Evolutionary conservation across 2,329 filamentous ascomycete genomes (phyloP), one percentile per base, ranked within the genome.

Genomic region (Alternaria novae-zelandiae): DNA sequence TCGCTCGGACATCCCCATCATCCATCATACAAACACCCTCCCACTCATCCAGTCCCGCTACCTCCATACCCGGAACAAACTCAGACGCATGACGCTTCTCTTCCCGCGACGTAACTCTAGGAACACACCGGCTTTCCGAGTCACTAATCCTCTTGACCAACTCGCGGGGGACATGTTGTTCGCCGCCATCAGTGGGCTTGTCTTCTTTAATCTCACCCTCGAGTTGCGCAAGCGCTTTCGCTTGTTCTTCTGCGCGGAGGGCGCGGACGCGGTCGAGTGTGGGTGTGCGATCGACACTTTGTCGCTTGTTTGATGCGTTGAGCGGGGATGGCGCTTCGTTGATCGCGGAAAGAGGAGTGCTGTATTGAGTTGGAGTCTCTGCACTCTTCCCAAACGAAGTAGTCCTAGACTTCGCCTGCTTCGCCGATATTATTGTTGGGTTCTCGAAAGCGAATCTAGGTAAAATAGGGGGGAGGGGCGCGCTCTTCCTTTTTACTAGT

Each of bases 181-280:
- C 13, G 28, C 23, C 0, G 3, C 6, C 21, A 11, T 25, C 13
- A 1, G 5, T 2, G 3, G 1, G 2, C 30, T 32, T 5, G 0
- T 26, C 41, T 6, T 9, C 56, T 11, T 4, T 5, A 0, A 15
- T 15, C 4, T 44, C 5, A 4, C 46, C 55, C 11, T 63, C 32
- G 6, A 57, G 47, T 17, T 23, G 6, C 8, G 28, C 41, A 2
- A 65, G 25, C 5, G 50, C 23, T n/a, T 32, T 41, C 6, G 59
- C 54, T 30, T 68, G 63, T 15, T 59, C 54, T 11, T 61, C 26
- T 2, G 47, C 50, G 11, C 63, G 63, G 5, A 59, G 9, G 1
- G 21, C 28, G 21, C 23, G 44, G 4, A 59, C 45, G 2, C 46
- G 59, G 12, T 63, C 46, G 10, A 65, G 50, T 2, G 41, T 61